phyloP scores from a whole-genome alignment of 2,329 filamentous ascomycete genomes.

The Huntiella omanensis region DNA sequence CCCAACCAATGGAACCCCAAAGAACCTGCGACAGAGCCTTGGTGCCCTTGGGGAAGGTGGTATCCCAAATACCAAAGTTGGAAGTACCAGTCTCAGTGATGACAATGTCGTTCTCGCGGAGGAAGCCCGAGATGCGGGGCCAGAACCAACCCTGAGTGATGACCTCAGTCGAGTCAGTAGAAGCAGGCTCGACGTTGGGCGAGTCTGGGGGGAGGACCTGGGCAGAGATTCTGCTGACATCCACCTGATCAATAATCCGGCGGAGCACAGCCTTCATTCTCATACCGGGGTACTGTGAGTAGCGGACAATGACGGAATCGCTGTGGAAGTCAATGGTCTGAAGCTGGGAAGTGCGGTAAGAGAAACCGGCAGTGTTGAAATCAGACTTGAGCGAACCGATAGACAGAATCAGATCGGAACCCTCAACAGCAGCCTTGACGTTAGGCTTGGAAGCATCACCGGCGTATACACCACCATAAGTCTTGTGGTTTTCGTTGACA shows the following conservation, averaged over 20 bases:
- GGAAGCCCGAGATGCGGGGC: slow-evolving; percentile 55
- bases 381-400: slow-evolving; percentile 49
- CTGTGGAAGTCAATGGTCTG: slow-evolving; percentile 69
- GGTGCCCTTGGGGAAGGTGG: slow-evolving; percentile 59
- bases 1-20: slow-evolving; percentile 48
- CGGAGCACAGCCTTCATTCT: slow-evolving; percentile 61
- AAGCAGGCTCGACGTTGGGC: slow-evolving; percentile 27
- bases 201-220: slow-evolving; percentile 17
- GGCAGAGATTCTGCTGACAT: slow-evolving; percentile 37
- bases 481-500: slow-evolving; percentile 56
- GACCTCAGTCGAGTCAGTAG: slow-evolving; percentile 19
- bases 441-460: slow-evolving; percentile 53
- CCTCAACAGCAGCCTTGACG: slow-evolving; percentile 45
- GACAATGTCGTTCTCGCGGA: slow-evolving; percentile 55
- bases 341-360: slow-evolving; percentile 57
- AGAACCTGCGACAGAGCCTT: slow-evolving; percentile 65
- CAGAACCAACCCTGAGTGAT: slow-evolving; percentile 63
- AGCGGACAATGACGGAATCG: slow-evolving; percentile 51
- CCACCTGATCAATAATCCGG: slow-evolving; percentile 44
- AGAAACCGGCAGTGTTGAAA: slow-evolving; percentile 71
- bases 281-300: slow-evolving; percentile 60
- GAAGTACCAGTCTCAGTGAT: slow-evolving; percentile 77
- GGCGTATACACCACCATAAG: slow-evolving; percentile 69
- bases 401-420: slow-evolving; percentile 50
- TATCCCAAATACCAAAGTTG: slow-evolving; percentile 79